Evolutionary conservation across 495 filamentous ascomycete genomes (phyloP), one percentile per base, ranked within the genome.

Genomic region (Xylaria telfairii): DNA sequence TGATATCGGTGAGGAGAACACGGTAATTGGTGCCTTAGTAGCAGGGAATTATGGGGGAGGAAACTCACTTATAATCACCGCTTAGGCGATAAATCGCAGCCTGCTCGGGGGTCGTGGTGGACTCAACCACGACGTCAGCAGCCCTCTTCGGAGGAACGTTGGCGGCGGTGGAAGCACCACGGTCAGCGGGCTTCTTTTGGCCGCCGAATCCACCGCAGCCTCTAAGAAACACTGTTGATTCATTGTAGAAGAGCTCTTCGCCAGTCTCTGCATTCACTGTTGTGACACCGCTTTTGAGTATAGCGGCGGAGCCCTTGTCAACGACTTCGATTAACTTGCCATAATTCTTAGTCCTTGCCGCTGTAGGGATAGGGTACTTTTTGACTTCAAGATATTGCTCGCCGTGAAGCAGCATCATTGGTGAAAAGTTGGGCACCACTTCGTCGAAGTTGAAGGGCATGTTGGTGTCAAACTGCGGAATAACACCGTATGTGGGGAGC

Each of bases 341-440:
- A 82, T 91, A 92, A 72, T 92, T 94, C 78, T 94, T 81, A 46
- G 96, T 91, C 47, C 89, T 91, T 59, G 88, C 93, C 59, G 90
- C 86, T 62, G 96, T 98, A 39, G 96, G 96, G 81, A 99, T 94
- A 60, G 96, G 96, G 85, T 89, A 97, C 81, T 95, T 93, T 79
- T 91, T 91, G 79, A 99, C 88, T 81, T 98, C 96, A 73, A 98
- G 93, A 87, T 95, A 99, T 83, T 99, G 96, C 84, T 99, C 96
- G 76, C 96, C 96, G 86, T 99, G 96, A 24, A 99, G 91, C 62
- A 99, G 90, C 95, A 98, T 97, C 96, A 98, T 99, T 72, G 95
- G 95, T 6, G 88, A 92, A 88, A 97, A 99, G 84, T 98, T 93
- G 77, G 94, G 93, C 51, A 98, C 90, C 71, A 99, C 84, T 30